A percentile compares a stretch with the other conserved stretches of the same genome.
phyloP scores from a whole-genome alignment of 2,329 filamentous ascomycete genomes.

The Trematosphaeria pertusa region DNA sequence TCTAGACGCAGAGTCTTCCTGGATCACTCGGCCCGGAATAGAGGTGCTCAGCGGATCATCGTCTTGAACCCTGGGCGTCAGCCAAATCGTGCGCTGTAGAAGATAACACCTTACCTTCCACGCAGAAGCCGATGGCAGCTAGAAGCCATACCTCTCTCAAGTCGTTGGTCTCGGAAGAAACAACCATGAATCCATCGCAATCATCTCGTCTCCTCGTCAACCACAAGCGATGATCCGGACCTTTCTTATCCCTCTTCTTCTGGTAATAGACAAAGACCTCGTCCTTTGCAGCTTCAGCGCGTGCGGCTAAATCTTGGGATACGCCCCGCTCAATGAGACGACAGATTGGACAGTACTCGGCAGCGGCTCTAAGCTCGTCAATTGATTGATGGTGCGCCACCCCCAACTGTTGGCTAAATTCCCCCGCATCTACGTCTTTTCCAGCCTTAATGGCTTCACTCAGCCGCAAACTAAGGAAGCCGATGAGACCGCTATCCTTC shows the following conservation, averaged over 20 bases:
- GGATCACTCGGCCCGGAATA: conserved; percentile 3
- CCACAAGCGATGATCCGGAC: conserved; percentile 7
- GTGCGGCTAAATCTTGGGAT: conserved; percentile 9
- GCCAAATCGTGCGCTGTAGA: too few relatives aligned
- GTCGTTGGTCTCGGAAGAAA: not conserved
- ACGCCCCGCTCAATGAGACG: conserved; percentile 9
- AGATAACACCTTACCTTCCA: conserved; percentile 12
- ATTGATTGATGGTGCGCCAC: conserved; percentile 16
- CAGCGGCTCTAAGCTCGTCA: conserved; percentile 12
- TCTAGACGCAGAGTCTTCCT: conserved; percentile 1
- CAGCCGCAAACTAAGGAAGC: conserved; percentile 1
- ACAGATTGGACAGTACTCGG: conserved; percentile 16
- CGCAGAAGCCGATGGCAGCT: conserved; percentile 12
- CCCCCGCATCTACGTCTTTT: conserved; percentile 5
- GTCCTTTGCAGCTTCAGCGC: conserved; percentile 11
- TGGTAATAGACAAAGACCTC: conserved; percentile 7
- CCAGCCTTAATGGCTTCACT: conserved; percentile 3
- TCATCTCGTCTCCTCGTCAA: conserved; percentile 3
- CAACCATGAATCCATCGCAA: conserved; percentile 12
- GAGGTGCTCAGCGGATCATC: conserved; percentile 3
- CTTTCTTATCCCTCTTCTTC: not conserved
- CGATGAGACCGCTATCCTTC: not conserved
- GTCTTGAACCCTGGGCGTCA: too few relatives aligned
- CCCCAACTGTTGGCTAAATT: conserved; percentile 17
- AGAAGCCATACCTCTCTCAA: conserved; percentile 3